phyloP scores from a whole-genome alignment of 331 rosid species.

The Acacia concinna region DNA sequence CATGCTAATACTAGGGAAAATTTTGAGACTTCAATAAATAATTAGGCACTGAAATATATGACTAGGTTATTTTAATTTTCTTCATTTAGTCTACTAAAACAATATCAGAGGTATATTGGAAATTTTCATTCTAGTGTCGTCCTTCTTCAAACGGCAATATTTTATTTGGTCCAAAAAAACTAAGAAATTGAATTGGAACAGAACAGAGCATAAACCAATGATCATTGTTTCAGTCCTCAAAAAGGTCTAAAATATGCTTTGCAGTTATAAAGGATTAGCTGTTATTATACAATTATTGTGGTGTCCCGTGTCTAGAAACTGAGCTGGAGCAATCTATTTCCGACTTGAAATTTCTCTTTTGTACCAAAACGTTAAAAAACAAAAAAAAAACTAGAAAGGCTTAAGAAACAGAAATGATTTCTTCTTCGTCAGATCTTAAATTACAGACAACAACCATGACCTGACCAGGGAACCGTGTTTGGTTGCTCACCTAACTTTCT shows the following conservation, averaged over 20 bases:
- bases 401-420: background rate
- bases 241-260: background rate
- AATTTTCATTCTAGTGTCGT: background rate
- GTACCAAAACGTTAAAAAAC: background rate
- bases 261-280: background rate
- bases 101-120: background rate
- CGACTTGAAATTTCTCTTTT: background rate
- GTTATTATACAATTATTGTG: background rate
- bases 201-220: background rate
- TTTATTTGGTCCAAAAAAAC: background rate
- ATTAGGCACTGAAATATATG: background rate
- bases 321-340: background rate
- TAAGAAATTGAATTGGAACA: background rate
- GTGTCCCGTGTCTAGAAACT: background rate
- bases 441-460: background rate
- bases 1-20: background rate
- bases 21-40: background rate
- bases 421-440: background rate
- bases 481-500: slow-evolving; percentile 12
- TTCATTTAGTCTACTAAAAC: background rate
- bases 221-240: background rate
- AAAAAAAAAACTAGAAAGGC: too few relatives aligned
- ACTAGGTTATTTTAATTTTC: background rate
- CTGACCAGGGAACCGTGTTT: background rate
- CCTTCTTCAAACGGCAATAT: too few relatives aligned